phyloP scores from a whole-genome alignment of 129 eudicot genomes.

The Kitagawia praeruptora region DNA sequence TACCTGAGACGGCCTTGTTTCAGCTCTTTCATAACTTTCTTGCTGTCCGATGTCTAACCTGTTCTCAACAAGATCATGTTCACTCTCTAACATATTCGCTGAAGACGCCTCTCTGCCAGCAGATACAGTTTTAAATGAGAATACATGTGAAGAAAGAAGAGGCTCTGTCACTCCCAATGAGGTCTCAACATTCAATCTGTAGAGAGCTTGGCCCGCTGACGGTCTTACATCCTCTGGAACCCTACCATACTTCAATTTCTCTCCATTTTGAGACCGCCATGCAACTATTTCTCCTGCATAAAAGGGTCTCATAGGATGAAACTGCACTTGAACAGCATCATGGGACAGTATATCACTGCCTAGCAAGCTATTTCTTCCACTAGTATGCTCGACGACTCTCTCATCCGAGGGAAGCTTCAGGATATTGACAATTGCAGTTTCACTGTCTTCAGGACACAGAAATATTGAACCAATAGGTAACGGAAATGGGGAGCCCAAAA shows the following conservation, averaged over 20 bases:
- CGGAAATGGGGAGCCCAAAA: conserved; percentile 66
- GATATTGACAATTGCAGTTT: conserved; percentile 47
- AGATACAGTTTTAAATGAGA: conserved; percentile 76
- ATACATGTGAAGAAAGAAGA: conserved; percentile 80
- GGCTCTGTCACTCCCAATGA: conserved; percentile 60
- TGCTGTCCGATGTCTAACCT: conserved; percentile 29
- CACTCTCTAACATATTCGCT: conserved; percentile 25
- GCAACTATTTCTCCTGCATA: conserved; percentile 94
- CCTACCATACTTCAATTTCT: conserved; percentile 90
- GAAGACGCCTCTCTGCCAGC: conserved; percentile 42
- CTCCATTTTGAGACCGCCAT: conserved; percentile 90
- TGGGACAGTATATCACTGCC: conserved; percentile 86
- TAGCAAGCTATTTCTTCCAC: conserved; percentile 39
- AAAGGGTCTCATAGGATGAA: conserved; percentile 94
- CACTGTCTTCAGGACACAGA: conserved; percentile 61
- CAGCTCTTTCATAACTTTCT: conserved; percentile 39
- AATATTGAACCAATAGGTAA: conserved; percentile 66
- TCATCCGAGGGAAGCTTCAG: conserved; percentile 62
- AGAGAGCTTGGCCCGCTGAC: conserved; percentile 92
- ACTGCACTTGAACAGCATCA: conserved; percentile 86
- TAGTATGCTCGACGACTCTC: conserved; percentile 25
- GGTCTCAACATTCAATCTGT: conserved; percentile 68
- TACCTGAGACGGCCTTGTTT: conserved; percentile 50
- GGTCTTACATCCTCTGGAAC: conserved; percentile 86
- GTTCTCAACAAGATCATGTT: conserved; percentile 19